Base-by-base conservation (phyloP, 352 stramenopile genomes). In the Pythium phragmiticola region DNA sequence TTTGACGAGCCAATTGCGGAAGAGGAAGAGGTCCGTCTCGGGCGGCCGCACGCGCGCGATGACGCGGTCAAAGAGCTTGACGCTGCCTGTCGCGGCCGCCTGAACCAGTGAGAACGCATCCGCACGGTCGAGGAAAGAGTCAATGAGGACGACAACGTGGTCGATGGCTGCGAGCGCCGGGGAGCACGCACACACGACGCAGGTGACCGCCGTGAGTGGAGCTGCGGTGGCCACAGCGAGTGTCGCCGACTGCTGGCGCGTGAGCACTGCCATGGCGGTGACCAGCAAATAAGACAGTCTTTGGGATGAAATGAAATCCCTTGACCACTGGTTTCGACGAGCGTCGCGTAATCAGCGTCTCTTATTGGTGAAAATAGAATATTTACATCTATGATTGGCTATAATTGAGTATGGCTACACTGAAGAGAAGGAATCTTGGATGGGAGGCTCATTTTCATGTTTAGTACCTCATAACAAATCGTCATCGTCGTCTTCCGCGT, bases 11-110 rank as follows among this genome's bases (percentile, higher is more conserved):
- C 66, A 73, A 50, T 73, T 65, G 42, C 54, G 60, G 42, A 68
- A 73, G 42, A 73, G 66, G 37, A 55, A 59, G 48, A 62, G 37
- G 34, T 73, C 52, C 12, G 66, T 66, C 16, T 46, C 19, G 3
- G 66, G 60, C 7, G 60, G 60, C 16, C 19, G 46, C 21, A 73
- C 28, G 30, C 66, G 66, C 55, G 37, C 48, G 26, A 59, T 55
- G 8, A 68, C 66, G 46, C 66, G 66, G 56, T 68, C 60, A 39
- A 73, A 73, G 53, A 73, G 66, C 59, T 68, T 68, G 48, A 21
- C 50, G 56, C 49, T 53, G 28, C 60, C 66, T 3, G 55, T 65
- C n/a, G 60, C 60, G 11, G 60, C 60, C 13, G 66, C 66, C 5
- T 58, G 42, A 0, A 65, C 43, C 19, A 73, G 60, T 54, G 66